Evolutionary conservation across 805 yeast genomes (phyloP).

Genomic region (Metschnikowia baotianmanensis): DNA sequence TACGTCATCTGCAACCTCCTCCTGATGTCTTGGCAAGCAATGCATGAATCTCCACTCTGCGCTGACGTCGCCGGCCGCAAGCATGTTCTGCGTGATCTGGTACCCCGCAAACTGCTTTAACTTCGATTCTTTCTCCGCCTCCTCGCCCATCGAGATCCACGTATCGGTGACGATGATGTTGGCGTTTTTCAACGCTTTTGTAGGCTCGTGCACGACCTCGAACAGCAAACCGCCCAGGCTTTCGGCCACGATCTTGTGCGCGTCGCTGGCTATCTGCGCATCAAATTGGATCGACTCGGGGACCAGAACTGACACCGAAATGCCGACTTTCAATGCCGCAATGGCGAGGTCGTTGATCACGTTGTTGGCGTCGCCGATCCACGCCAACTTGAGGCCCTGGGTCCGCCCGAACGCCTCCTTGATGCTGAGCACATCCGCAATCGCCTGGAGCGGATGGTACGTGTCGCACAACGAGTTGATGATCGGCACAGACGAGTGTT

Average conservation of each 20-base stretch:
- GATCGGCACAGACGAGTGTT: conserved; percentile 84
- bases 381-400: conserved; percentile 71
- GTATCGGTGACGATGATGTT: conserved; percentile 92
- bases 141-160: conserved; percentile 98
- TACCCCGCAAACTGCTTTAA: conserved; percentile 81
- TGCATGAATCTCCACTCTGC: conserved; percentile 90
- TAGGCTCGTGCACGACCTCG: conserved; percentile 67
- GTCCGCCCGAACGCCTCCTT: conserved; percentile 67
- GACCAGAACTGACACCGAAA: conserved; percentile 78
- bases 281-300: conserved; percentile 74
- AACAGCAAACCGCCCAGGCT: conserved; percentile 44
- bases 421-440: conserved; percentile 85
- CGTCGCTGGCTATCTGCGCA: conserved; percentile 49
- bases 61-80: conserved; percentile 55
- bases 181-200: conserved; percentile 68
- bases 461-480: conserved; percentile 91
- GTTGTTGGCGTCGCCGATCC: conserved; percentile 97
- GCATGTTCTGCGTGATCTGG: conserved; percentile 73
- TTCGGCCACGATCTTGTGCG: conserved; percentile 45
- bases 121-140: conserved; percentile 76
- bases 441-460: conserved; percentile 94
- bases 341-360: conserved; percentile 91
- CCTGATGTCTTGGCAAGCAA: conserved; percentile 92
- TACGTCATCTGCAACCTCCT: conserved; percentile 92
- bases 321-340: conserved; percentile 83